Evolutionary conservation across 176 grass and related monocot species (phyloP).

Genomic region (Oryza meyeriana): DNA sequence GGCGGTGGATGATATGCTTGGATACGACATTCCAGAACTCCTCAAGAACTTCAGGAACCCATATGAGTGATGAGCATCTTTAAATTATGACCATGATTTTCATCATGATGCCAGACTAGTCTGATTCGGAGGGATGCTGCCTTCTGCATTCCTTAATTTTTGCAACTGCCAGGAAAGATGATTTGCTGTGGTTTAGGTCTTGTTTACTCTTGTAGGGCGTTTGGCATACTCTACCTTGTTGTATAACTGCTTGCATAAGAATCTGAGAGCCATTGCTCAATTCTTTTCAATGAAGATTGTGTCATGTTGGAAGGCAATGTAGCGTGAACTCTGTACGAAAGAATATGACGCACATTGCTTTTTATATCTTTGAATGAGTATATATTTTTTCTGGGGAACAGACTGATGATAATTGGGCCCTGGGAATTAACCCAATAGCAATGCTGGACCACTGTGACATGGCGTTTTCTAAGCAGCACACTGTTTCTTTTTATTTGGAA

Average conservation of each 20-base stretch:
- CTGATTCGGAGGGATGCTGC: neutral
- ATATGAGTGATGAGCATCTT: slow-evolving; percentile 50
- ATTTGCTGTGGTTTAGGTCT: neutral
- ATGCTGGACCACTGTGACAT: neutral
- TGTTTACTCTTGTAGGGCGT: neutral
- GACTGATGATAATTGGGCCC: neutral
- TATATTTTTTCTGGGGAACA: neutral
- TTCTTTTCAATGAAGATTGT: neutral
- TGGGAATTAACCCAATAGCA: neutral
- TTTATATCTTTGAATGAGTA: neutral
- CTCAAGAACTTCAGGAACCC: slow-evolving; percentile 89
- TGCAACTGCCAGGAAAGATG: neutral
- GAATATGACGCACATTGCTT: neutral
- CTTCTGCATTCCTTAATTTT: neutral
- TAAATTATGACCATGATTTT: neutral
- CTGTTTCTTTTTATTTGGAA: neutral
- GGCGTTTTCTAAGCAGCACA: neutral
- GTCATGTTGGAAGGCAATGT: neutral
- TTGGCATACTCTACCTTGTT: neutral
- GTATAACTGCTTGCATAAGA: neutral
- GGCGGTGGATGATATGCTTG: slow-evolving; percentile 91
- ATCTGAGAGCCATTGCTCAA: neutral
- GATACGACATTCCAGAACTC: slow-evolving; percentile 87
- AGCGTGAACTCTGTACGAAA: neutral
- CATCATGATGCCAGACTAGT: neutral